These are phyloP conservation scores for Elongisporangium anandrum DNA, from an alignment of 352 stramenopile species.

Conservation along the genomic window DNA sequence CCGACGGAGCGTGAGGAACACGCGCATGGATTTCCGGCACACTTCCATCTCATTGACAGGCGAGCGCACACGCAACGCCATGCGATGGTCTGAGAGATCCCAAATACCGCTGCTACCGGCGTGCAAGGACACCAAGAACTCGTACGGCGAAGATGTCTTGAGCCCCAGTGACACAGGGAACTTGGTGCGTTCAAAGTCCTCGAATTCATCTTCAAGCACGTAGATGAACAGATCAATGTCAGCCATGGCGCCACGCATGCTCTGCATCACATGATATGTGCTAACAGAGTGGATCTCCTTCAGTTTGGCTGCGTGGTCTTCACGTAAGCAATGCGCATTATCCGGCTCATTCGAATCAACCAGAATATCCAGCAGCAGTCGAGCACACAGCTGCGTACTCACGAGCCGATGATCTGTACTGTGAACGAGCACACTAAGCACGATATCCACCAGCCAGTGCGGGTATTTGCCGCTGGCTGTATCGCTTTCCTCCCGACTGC, in stretches of 20 bases:
- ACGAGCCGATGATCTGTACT: slow-evolving; percentile 50
- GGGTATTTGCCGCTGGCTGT: slow-evolving; percentile 19
- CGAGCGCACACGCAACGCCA: slow-evolving; percentile 36
- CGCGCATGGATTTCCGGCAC: slow-evolving; percentile 62
- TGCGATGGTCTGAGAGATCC: slow-evolving; percentile 16
- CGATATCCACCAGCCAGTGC: slow-evolving; percentile 48
- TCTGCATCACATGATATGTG: slow-evolving; percentile 75
- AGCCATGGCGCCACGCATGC: slow-evolving; percentile 73
- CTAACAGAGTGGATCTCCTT: slow-evolving; percentile 61
- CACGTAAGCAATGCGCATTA: slow-evolving; percentile 14
- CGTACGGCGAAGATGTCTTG: slow-evolving; percentile 62
- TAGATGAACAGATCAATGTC: slow-evolving; percentile 82
- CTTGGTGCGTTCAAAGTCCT: slow-evolving; percentile 31
- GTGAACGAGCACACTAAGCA: slow-evolving; percentile 37
- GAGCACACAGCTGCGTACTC: slow-evolving; percentile 45
- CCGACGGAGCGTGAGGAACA: slow-evolving; percentile 58
- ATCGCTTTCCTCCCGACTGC: slow-evolving; percentile 1
- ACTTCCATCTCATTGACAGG: slow-evolving; percentile 70
- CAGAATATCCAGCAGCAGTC: slow-evolving; percentile 54
- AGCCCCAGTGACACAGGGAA: slow-evolving; percentile 53
- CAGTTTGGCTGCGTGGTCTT: slow-evolving; percentile 23
- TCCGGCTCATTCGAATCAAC: slow-evolving; percentile 19
- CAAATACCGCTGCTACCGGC: slow-evolving; percentile 3
- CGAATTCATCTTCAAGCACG: slow-evolving; percentile 69
- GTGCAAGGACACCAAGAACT: slow-evolving; percentile 52